Conservation (phyloP, 1,284 basidiomycete genomes). For the Cryptococcus sp. region DNA sequence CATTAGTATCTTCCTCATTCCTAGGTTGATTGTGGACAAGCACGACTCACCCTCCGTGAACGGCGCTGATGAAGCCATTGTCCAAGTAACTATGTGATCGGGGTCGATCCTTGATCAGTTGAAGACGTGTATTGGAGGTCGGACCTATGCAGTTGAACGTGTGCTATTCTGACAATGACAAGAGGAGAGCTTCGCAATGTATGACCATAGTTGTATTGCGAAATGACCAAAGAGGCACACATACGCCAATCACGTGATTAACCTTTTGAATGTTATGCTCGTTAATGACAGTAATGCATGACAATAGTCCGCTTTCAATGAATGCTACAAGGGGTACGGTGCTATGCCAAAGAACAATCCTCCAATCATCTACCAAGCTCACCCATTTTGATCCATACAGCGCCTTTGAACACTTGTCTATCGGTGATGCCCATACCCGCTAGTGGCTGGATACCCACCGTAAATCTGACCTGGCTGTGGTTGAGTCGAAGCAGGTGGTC, state of each 20-base stretch:
- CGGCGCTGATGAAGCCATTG: too few species aligned
- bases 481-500: neutral
- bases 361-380: neutral
- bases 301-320: neutral
- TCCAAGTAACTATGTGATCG: too few species aligned
- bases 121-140: too few species aligned
- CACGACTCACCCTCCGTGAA: too few species aligned
- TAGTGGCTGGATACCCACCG: neutral
- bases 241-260: neutral
- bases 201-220: too few species aligned
- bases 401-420: neutral
- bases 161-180: too few species aligned
- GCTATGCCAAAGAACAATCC: neutral
- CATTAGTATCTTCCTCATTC: too few species aligned
- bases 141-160: too few species aligned
- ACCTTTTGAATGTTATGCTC: neutral
- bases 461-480: neutral
- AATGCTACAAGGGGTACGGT: neutral
- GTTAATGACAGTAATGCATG: neutral
- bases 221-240: neutral
- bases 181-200: too few species aligned
- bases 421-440: slow-evolving; percentile 5
- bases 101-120: too few species aligned
- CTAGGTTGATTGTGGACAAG: too few species aligned
- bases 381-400: neutral